Base-by-base conservation (phyloP, 2,329 filamentous ascomycete species). In the Botrytis sinoallii region DNA sequence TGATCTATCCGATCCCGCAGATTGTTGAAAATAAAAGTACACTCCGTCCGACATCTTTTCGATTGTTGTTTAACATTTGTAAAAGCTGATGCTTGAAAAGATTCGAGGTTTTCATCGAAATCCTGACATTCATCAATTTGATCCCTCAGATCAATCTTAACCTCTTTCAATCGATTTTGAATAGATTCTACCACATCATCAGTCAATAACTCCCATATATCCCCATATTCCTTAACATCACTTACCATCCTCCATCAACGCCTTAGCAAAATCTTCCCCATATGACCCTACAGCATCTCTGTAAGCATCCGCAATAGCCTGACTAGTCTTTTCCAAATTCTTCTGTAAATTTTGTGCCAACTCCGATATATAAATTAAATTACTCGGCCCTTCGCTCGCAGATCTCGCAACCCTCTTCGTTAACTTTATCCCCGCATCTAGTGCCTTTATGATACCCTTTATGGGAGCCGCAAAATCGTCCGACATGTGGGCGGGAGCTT, bases 201-300 rank as follows among this genome's bases (percentile, higher is more conserved):
- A 76, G 67, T 73, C 61, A 71, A 69, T 35, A 71, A 25, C 22
- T 32, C 57, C 35, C 40, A 18, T 38, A 48, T 38, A 61, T 20
- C 25, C 48, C 32, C 70, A 71, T 35, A 42, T 25, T 10, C 65
- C 18, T 22, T 7, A 9, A 29, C 8, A 67, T n/a, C 14, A 78
- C 79, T 73, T 59, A 79, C 79, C 74, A 75, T 81, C 78, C 32
- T 79, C 76, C 38, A 76, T 61, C 64, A 81, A 75, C 22, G 77
- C 75, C 65, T 74, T 73, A 22, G 75, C 70, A 72, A 80, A 81
- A 44, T 72, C 70, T 52, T 78, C 70, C 18, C 79, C 79, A 63
- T 75, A 79, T 67, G 72, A 71, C 48, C 72, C 74, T 20, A 76
- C 69, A 55, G 75, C 69, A 59, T 79, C 74, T 63, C 67, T 73